phyloP scores from a whole-genome alignment of 2,329 filamentous ascomycete genomes.

The Aureobasidium subglaciale region DNA sequence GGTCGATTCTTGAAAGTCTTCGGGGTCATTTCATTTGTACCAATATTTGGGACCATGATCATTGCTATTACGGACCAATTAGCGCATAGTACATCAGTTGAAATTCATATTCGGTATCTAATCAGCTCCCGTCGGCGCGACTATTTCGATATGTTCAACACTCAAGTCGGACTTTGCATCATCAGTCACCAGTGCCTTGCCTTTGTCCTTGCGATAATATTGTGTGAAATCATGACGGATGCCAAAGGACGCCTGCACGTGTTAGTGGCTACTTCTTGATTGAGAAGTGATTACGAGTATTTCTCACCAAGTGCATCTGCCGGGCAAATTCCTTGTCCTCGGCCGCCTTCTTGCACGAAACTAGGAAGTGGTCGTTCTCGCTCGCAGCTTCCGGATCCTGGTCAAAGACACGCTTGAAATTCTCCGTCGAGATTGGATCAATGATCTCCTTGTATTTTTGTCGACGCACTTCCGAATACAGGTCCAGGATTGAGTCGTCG shows the following conservation, averaged over 20 bases:
- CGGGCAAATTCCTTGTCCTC: constrained; percentile 19
- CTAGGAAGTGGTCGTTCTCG: constrained; percentile 21
- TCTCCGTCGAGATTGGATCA: constrained; percentile 26
- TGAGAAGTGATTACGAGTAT: not conserved
- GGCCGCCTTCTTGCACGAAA: constrained; percentile 18
- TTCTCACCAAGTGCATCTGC: constrained; percentile 21
- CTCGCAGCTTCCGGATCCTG: constrained; percentile 17
- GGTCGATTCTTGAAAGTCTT: not conserved
- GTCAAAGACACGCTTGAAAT: constrained; percentile 20
- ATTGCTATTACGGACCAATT: too few species aligned
- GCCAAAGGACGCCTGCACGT: constrained; percentile 10
- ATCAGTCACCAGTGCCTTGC: not conserved
- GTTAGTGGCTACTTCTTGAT: not conserved
- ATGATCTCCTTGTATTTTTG: constrained; percentile 31
- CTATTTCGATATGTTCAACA: not conserved
- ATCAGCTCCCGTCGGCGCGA: constrained; percentile 7
- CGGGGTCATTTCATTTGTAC: not conserved
- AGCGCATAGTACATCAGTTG: not conserved
- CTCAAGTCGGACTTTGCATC: constrained; percentile 4
- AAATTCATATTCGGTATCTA: too few species aligned
- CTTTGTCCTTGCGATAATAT: constrained; percentile 17
- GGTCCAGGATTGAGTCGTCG: constrained; percentile 27
- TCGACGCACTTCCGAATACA: constrained; percentile 30
- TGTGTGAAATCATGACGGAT: constrained; percentile 20
- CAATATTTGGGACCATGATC: not conserved